Base-by-base conservation (phyloP, 1,284 basidiomycete genomes). In the Pholiota adiposa region DNA sequence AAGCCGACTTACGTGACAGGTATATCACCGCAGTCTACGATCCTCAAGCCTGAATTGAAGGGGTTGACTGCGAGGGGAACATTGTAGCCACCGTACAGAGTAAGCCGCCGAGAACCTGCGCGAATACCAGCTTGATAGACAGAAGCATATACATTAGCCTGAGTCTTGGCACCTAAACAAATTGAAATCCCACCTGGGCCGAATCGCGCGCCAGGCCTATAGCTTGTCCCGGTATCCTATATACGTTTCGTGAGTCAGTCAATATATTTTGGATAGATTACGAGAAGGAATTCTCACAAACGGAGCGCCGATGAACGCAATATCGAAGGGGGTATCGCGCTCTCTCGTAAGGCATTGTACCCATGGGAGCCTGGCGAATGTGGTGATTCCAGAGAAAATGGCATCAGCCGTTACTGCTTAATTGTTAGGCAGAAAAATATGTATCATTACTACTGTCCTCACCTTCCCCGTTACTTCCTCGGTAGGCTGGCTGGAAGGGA, bases 261-360 rank as follows among this genome's bases (percentile, higher is more conserved):
- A 50, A 38, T 14, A 25, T 27, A 49, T 38, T 14, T 43, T 23
- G 21, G 33, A 33, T n/a, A 43, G 18, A 36, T 50, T 40, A 43
- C 38, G 40, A 57, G 55, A 40, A 56, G 60, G 44, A 59, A 33
- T 18, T 74, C 83, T 68, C 71, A 88, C 87, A 69, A 93, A 92
- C 1, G 90, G 92, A 49, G 90, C 88, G 34, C 91, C 92, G 54
- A 93, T 75, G 73, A 93, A 88, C 12, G 90, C 90, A 60, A 92
- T 88, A 72, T 92, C 90, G 66, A 91, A 88, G 1, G 79, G 67
- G 29, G 76, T 72, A 51, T 84, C 72, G 58, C 72, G 79, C 56
- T 88, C 82, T 63, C 80, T 82, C 19, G 83, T 83, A 49, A 91
- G 81, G 69, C 89, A 91, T 66, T 89, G 83, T 1, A 89, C 83